These are phyloP conservation scores for Cutaneotrichosporon sp. DNA, from an alignment of 1,284 basidiomycete genomes.

Conservation along the genomic window DNA sequence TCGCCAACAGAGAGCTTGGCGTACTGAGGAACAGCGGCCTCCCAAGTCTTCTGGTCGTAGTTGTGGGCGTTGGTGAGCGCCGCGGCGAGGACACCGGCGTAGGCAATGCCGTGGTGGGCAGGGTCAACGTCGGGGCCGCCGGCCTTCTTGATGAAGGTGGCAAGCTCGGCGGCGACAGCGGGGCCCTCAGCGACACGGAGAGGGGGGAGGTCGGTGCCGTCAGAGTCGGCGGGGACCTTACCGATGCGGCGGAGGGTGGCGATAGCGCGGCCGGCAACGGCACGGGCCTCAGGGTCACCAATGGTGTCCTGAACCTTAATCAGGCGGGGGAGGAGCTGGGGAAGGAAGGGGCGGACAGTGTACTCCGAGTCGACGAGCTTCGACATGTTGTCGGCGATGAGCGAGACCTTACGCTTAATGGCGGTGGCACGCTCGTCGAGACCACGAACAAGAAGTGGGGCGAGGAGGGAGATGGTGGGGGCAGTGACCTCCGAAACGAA, in stretches of 20 bases:
- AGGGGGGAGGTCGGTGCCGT: constrained; percentile 83
- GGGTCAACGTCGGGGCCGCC: constrained; percentile 54
- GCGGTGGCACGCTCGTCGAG: constrained; percentile 89
- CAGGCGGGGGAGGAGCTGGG: constrained; percentile 87
- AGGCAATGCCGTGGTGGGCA: constrained; percentile 61
- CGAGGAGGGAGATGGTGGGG: constrained; percentile 97
- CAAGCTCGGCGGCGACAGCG: constrained; percentile 62
- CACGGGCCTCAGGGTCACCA: constrained; percentile 92
- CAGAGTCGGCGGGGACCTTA: constrained; percentile 70
- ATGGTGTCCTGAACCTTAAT: constrained; percentile 89
- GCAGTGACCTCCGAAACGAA: constrained; percentile 99
- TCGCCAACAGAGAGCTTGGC: constrained; percentile 62
- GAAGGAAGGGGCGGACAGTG: constrained; percentile 93
- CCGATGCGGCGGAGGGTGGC: constrained; percentile 88
- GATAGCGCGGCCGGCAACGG: constrained; percentile 81
- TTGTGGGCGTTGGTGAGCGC: constrained; percentile 85
- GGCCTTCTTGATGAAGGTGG: constrained; percentile 76
- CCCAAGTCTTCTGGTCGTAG: constrained; percentile 87
- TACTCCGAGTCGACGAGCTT: constrained; percentile 94
- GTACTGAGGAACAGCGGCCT: constrained; percentile 67
- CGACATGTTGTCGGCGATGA: constrained; percentile 97
- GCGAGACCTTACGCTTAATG: constrained; percentile 93
- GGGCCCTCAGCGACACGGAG: constrained; percentile 67
- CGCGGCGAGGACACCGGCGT: constrained; percentile 72
- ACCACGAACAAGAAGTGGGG: constrained; percentile 94